Percentiles rank a stretch among this genome's conserved stretches.
Conservation (phyloP, 1,139 yeast species). For the Blastobotrys capitulatus region DNA sequence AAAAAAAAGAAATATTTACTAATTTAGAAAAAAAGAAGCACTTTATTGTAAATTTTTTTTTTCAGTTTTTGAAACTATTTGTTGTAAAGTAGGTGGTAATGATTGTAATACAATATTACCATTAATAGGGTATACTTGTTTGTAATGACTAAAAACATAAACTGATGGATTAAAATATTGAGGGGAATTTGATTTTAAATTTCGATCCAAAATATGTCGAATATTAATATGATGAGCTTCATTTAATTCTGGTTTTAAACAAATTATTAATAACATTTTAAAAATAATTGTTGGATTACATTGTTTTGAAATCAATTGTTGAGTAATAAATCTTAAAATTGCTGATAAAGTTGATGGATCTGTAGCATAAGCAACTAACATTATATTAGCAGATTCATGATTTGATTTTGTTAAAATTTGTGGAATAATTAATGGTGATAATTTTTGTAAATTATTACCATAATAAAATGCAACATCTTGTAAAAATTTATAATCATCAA, state of each 20-base stretch:
- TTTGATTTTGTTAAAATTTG: neutral
- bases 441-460: slow-evolving; percentile 1
- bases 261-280: slow-evolving; percentile 4
- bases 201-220: slow-evolving; percentile 5
- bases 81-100: neutral
- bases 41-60: neutral
- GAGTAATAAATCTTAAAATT: slow-evolving; percentile 1
- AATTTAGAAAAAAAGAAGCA: neutral
- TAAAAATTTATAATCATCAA: neutral
- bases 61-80: neutral
- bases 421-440: neutral
- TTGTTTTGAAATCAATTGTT: neutral
- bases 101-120: neutral
- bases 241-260: neutral
- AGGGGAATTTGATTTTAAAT: neutral
- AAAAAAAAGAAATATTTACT: neutral
- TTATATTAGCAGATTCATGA: slow-evolving; percentile 1
- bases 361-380: slow-evolving; percentile 6
- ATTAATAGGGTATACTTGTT: neutral
- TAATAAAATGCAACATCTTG: slow-evolving; percentile 5
- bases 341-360: neutral
- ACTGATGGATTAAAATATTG: neutral
- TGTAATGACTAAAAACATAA: neutral
- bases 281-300: neutral
- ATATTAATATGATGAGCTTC: slow-evolving; percentile 7